Evolutionary conservation across 169 alveolate species (phyloP).

Genomic region (Plasmodium knowlesi): DNA sequence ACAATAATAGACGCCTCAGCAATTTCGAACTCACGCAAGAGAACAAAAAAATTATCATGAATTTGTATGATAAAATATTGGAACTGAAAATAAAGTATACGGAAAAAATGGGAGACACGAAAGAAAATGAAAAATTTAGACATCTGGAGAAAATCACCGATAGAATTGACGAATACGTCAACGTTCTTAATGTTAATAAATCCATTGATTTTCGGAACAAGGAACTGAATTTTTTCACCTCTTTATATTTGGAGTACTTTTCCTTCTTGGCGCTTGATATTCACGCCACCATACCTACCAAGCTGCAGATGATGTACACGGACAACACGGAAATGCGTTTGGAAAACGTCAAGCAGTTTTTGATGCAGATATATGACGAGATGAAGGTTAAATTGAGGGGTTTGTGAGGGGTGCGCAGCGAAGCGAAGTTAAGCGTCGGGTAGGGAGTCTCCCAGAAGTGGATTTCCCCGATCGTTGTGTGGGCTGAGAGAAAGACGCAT

Average conservation of each 20-base stretch:
- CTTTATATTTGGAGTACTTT: slow-evolving; percentile 55
- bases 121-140: slow-evolving; percentile 64
- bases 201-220: slow-evolving; percentile 29
- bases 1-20: slow-evolving; percentile 23
- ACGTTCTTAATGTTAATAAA: slow-evolving; percentile 42
- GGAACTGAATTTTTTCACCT: slow-evolving; percentile 29
- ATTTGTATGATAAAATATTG: slow-evolving; percentile 59
- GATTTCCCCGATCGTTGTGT: not conserved
- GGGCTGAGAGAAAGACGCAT: not conserved
- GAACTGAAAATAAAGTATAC: slow-evolving; percentile 50
- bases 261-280: slow-evolving; percentile 47
- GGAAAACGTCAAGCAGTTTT: slow-evolving; percentile 36
- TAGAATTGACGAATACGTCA: slow-evolving; percentile 58
- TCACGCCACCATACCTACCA: slow-evolving; percentile 55
- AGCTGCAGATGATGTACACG: slow-evolving; percentile 66
- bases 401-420: not conserved
- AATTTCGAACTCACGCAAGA: slow-evolving; percentile 64
- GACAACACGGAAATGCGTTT: slow-evolving; percentile 50
- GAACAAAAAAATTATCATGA: slow-evolving; percentile 61
- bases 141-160: slow-evolving; percentile 50
- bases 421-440: not conserved
- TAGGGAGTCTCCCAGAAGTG: not conserved
- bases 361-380: slow-evolving; percentile 53
- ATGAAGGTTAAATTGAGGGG: slow-evolving; percentile 29
- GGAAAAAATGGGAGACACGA: slow-evolving; percentile 41